Base-by-base conservation (phyloP, 1,284 basidiomycete genomes). In the Boletus smithii region DNA sequence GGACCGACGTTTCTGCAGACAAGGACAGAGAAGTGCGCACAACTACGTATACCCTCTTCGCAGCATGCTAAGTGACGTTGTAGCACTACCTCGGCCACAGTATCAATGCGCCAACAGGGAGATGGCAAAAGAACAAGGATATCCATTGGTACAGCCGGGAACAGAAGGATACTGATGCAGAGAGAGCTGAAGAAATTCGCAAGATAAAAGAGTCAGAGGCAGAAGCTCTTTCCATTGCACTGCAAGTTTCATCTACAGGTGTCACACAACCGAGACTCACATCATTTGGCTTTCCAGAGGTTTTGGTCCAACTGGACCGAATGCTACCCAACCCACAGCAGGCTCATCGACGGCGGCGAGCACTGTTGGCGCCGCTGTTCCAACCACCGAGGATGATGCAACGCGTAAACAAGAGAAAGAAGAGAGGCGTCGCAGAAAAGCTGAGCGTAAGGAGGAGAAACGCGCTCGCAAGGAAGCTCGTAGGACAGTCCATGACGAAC, bases 71-170 rank as follows among this genome's bases (percentile, higher is more conserved):
- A 59, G 33, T 20, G 16, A 42, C 34, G 14, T 43, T 32, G 52
- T 66, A 93, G 84, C 86, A 94, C 67, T 95, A 95, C 64, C 81
- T 95, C 2, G 92, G 92, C 5, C 88, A 92, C 61, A 91, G 91
- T 53, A 84, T 95, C 68, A 93, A 95, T 60, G 92, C 91, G 1
- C 92, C 92, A 0, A 90, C 89, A 3, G 92, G 93, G 4, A 75
- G 93, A 53, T 95, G 92, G 92, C 92, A 95, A 69, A 94, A 93
- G 71, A 91, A 91, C 72, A 92, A 94, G 65, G 92, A 95, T 60
- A 73, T 95, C 16, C 92, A 95, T 63, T 95, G 92, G 92, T 95
- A 95, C 63, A 80, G 73, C 53, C 81, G 92, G 29, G 89, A 93
- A 2, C 34, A 60, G 10, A 57, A 68, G 0, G 54, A 66, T 7